Base-by-base conservation (phyloP, 257 asterid species). In the Penstemon barbatus region DNA sequence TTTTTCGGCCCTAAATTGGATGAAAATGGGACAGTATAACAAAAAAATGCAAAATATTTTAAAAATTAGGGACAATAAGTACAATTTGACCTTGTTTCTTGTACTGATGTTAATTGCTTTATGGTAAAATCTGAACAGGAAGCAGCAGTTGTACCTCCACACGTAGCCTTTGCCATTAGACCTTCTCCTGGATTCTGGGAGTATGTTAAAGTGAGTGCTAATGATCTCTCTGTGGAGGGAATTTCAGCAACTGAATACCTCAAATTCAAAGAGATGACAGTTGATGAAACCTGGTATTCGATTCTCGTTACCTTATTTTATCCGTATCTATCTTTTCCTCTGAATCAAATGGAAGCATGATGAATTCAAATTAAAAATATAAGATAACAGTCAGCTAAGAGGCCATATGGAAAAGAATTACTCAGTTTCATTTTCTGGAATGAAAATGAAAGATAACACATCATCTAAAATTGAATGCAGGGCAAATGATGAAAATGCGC, bases 181-280 rank as follows among this genome's bases (percentile, higher is more conserved):
- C 97, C 95, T 2, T 83, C 89, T 66, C 97, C 98, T 0, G 98
- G 98, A 39, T 79, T 82, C 49, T 92, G 98, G 98, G 98, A 92
- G 84, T 85, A 80, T 8, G 91, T 92, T 50, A 92, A 85, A 79
- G 97, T 92, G 19, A 73, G 79, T 65, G 91, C 93, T 2, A 80
- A 77, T 76, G 96, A 92, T 73, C 89, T 92, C 53, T 83, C 97
- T 1, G 97, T 88, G 4, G 97, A 90, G 54, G 93, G 90, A 40
- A 82, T 90, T 61, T 81, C 98, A 5, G 69, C 83, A 15, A 81
- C 85, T 1, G 96, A 92, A 15, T 92, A 83, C 91, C 68, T 92
- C 87, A 90, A 88, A 79, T 88, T 66, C 78, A 90, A 90, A 75
- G 98, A 92, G 85, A 83, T 77, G 81, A 80, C 82, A 3, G 75